Conservation (phyloP, 371 early-diverging fungal genomes). For the Chytridium lagenaria region DNA sequence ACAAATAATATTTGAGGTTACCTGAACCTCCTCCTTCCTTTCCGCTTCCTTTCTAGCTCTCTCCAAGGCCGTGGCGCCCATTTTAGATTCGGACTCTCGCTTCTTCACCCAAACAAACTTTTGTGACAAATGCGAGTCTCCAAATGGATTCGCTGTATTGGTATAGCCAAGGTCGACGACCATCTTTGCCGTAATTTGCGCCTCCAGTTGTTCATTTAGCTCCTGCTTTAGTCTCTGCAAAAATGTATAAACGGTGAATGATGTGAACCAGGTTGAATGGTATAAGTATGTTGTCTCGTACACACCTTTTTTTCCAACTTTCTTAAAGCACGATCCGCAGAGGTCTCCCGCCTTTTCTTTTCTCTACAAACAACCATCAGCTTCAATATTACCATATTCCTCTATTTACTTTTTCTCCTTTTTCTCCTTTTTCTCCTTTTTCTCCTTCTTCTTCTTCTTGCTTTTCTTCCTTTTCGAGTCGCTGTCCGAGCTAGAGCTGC, state of each 20-base stretch:
- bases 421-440: constrained; percentile 34
- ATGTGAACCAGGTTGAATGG: background rate
- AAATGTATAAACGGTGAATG: no score
- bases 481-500: background rate
- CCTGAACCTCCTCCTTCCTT: constrained; percentile 71
- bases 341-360: constrained; percentile 32
- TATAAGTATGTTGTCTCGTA: background rate
- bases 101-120: constrained; percentile 93
- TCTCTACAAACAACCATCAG: constrained; percentile 9
- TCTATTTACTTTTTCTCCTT: constrained; percentile 22
- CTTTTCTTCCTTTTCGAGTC: constrained; percentile 15
- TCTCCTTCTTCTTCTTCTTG: constrained; percentile 36
- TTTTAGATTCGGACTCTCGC: constrained; percentile 73
- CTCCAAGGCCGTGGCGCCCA: constrained; percentile 68
- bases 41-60: constrained; percentile 63
- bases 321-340: constrained; percentile 31
- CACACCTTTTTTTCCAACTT: constrained; percentile 40
- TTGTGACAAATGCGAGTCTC: constrained; percentile 77
- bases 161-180: constrained; percentile 63
- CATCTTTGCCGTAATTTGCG: constrained; percentile 53
- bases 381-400: background rate
- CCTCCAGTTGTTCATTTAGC: constrained; percentile 49
- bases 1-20: background rate
- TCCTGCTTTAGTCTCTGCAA: constrained; percentile 50
- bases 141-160: constrained; percentile 81